Base-by-base conservation (phyloP, 2,329 filamentous ascomycete genomes). In the Ophiocordyceps camponoti-leonardi region DNA sequence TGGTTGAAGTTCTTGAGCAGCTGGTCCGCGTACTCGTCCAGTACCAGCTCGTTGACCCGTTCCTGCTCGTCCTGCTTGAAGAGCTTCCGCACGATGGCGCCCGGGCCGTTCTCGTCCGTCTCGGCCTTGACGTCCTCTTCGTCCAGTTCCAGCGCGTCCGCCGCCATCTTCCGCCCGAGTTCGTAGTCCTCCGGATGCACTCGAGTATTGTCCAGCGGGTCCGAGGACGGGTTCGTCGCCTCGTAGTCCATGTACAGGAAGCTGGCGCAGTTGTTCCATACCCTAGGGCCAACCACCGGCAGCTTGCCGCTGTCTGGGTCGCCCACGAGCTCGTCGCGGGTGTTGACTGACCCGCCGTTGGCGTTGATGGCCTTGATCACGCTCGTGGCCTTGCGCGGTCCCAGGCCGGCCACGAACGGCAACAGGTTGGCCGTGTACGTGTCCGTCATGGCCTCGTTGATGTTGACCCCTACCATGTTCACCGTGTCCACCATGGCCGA, bases 401-500 rank as follows among this genome's bases (percentile, higher is more conserved):
- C 92, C 23, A 98, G 73, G 53, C 92, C 92, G 54, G 86, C 86
- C 20, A 98, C 77, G 54, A 88, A 98, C 4, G 88, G 88, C 35
- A 98, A 71, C 1, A 98, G 73, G 51, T 90, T 92, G 14, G 87
- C 86, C 10, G 84, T 83, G 56, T 92, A 86, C 1, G 78, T 59
- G 60, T 95, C 86, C 40, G 72, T 73, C 46, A 94, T 80, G 14
- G 88, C 87, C 52, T 95, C 88, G 55, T 95, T 94, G 57, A 98
- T 83, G 55, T 96, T 86, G 35, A 98, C 86, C 57, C 92, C 92
- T 42, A 88, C 87, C 41, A 98, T 77, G 60, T 98, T 98, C 53
- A 98, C 92, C 74, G 94, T 94, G 59, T 98, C 92, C 12, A 98
- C 90, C 78, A 98, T 85, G 41, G 90, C 86, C n/a, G 85, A 93